Percentiles rank a stretch among this genome's conserved stretches.
phyloP scores from a whole-genome alignment of 176 grass and related monocot species.

The Zizania latifolia region DNA sequence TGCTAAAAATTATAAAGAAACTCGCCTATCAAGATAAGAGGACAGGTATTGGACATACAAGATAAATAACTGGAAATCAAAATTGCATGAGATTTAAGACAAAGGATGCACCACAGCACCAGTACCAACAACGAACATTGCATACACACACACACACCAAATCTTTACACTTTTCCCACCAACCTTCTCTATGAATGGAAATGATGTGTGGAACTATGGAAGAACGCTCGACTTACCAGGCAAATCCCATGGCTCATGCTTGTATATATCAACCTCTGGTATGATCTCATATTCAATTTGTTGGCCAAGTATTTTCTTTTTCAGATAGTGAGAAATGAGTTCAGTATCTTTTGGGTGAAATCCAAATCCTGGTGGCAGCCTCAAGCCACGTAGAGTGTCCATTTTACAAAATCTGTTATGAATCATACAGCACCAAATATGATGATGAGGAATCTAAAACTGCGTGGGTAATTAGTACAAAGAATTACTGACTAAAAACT shows the following conservation, averaged over 20 bases:
- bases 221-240: conserved; percentile 46
- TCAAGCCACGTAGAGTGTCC: conserved; percentile 47
- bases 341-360: conserved; percentile 84
- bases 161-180: background rate
- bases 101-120: background rate
- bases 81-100: background rate
- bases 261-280: conserved; percentile 88
- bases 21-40: background rate
- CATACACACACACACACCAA: background rate
- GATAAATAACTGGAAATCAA: conserved; percentile 9
- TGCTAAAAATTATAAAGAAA: background rate
- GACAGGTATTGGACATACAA: background rate
- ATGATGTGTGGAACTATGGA: background rate
- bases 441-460: background rate
- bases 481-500: background rate
- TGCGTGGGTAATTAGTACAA: background rate
- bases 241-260: conserved; percentile 97
- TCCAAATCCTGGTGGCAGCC: conserved; percentile 71
- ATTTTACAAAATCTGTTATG: conserved; percentile 38
- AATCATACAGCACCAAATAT: background rate
- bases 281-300: conserved; percentile 67
- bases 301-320: conserved; percentile 61
- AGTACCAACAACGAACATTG: background rate
- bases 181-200: background rate
- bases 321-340: conserved; percentile 79